Base-by-base conservation (phyloP, 2,329 filamentous ascomycete species). In the Claviceps humidiphila region DNA sequence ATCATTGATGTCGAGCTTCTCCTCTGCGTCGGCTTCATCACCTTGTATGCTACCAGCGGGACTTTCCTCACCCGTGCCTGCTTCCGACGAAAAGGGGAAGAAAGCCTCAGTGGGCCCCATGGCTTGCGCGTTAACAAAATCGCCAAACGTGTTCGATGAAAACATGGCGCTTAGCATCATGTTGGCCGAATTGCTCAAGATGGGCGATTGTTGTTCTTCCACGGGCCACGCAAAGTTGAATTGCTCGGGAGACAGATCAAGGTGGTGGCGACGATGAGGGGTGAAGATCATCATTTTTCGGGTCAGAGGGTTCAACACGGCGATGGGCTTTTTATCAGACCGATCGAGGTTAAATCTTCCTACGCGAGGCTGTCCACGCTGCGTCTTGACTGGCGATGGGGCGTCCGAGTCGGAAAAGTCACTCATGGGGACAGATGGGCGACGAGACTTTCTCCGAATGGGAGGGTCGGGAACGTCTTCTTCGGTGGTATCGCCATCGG, bases 121-220 rank as follows among this genome's bases (percentile, higher is more conserved):
- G n/a, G 81, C 75, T 61, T 86, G 81, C 5, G 78, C 80, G 57
- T 77, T 76, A 66, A 81, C 70, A 53, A 76, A 76, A 59, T 79
- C 75, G 43, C 74, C 75, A 58, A 78, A 77, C 0, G 75, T 73
- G 55, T 75, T 74, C 52, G 71, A 72, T 1, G 76, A 76, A 51
- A 82, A 76, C 69, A 89, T 82, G 59, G 82, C 84, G 48, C 83
- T 84, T 70, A 90, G 81, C 85, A 90, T 89, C 57, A 90, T 76
- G 54, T 88, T 85, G 52, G 82, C 81, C 17, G 81, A 79, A 54
- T 85, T 82, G 63, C 75, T 80, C 55, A 85, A 69, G 61, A 86
- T 80, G 16, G 83, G 80, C 0, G 73, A 73, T 4, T 71, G 63
- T 51, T 73, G 66, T 40, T 69, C 60, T 51, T 70, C 62, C 48